Evolutionary conservation across 192 early-diverging fungal genomes (phyloP).

Genomic region (Coemansia reversa): DNA sequence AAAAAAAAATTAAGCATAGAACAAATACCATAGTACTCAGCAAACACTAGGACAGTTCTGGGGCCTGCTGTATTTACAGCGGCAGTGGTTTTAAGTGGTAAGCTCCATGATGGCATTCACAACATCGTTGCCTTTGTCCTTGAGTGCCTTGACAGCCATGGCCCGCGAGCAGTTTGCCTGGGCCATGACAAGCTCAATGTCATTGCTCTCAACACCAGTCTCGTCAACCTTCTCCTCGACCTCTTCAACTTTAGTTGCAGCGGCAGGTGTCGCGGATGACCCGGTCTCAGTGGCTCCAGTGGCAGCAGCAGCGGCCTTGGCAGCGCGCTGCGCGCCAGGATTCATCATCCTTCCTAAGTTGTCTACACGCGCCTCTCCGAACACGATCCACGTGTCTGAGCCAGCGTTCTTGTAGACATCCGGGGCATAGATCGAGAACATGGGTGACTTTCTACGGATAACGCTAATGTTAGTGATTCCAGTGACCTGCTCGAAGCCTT

Average conservation of each 20-base stretch:
- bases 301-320: slow-evolving; percentile 45
- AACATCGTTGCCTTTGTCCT: slow-evolving; percentile 82
- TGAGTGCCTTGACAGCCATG: slow-evolving; percentile 92
- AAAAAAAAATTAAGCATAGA: background rate
- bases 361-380: slow-evolving; percentile 90
- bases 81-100: slow-evolving; percentile 19
- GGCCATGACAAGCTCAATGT: slow-evolving; percentile 91
- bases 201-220: slow-evolving; percentile 79
- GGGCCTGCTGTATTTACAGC: background rate
- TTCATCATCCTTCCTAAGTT: slow-evolving; percentile 72
- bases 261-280: slow-evolving; percentile 24
- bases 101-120: slow-evolving; percentile 96
- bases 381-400: slow-evolving; percentile 94
- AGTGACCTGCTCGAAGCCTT: slow-evolving; percentile 82
- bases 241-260: slow-evolving; percentile 21
- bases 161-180: slow-evolving; percentile 85
- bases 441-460: slow-evolving; percentile 73
- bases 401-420: slow-evolving; percentile 90
- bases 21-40: slow-evolving; percentile 2
- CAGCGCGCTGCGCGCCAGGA: slow-evolving; percentile 59
- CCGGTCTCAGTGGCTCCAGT: slow-evolving; percentile 43
- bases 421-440: slow-evolving; percentile 86
- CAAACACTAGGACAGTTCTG: background rate
- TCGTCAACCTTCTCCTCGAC: slow-evolving; percentile 84
- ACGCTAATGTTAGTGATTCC: slow-evolving; percentile 90